Base-by-base conservation (phyloP, 768 basidiomycete species). In the Agrocybe chaxingu region DNA sequence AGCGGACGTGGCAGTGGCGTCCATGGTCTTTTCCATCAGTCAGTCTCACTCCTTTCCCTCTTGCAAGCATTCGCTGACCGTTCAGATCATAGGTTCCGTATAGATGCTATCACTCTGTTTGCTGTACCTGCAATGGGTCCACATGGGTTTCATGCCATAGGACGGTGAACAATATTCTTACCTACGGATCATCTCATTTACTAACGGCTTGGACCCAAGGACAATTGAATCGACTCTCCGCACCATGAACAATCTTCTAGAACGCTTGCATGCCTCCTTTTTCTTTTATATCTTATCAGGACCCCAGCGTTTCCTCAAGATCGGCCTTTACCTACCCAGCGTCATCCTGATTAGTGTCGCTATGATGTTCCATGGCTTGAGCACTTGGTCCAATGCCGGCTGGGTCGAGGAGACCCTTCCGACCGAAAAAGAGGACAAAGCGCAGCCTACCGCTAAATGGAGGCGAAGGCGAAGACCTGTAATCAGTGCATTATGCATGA, bases 181-280 rank as follows among this genome's bases (percentile, higher is more conserved):
- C 24, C 24, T 24, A 24, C 24, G 24, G 5, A 24, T 5, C 24
- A 24, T 5, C 24, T 24, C 24, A 24, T 24, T 24, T 24, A 24
- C 24, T 24, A 24, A 24, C 24, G 24, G 3, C 24, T 24, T 24
- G 24, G 24, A 24, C 5, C 3, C 24, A 24, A 95, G 93, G 39
- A 78, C 87, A 40, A 63, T 94, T 34, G 97, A 99, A 70, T 93
- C 92, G 1, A 84, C 89, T 10, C 76, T 97, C 31, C 81, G 95
- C 51, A 90, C 94, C 10, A 81, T 85, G 63, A 98, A 97, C 68
- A 99, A 99, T 63, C 79, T 98, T 5, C 78, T 98, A 13, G 97
- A 99, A 63, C 84, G 97, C 11, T 81, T 98, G 16, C 97, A 99
- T 65, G 95, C 95, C 1, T 98, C 96, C 0, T 95, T 96, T 70